Base-by-base conservation (phyloP, 73 alveolate species). In the Paramecium octaurelia region DNA sequence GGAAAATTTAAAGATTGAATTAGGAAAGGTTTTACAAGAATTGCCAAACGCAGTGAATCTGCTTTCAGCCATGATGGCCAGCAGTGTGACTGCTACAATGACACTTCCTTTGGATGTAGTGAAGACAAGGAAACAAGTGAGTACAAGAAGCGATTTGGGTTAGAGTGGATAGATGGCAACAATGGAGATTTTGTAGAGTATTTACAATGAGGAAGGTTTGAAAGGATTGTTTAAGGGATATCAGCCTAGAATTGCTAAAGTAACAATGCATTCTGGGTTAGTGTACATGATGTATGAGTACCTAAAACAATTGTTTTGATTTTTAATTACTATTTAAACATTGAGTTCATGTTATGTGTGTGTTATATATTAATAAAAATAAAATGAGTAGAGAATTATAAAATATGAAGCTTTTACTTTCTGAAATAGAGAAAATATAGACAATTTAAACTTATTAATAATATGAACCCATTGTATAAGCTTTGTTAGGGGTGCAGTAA, bases 61-160 rank as follows among this genome's bases (percentile, higher is more conserved):
- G 2, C 48, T 73, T 21, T 58, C 92, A 2, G 94, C 88, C 9
- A 50, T 83, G 24, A 23, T 89, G 20, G 94, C 85, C 12, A 85
- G 94, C 24, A 83, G 94, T 69, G 36, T 89, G 2, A 89, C 94
- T 42, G 94, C 94, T 14, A 29, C 75, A 24, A 24, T 89, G 31
- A 89, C 94, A 24, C 84, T 89, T 18, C 94, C 94, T 4, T 50
- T 89, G 9, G 94, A 89, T 42, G 94, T 89, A 4, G 88, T 89
- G 21, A 89, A 89, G 42, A 89, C 94, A 10, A 89, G 88, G 27
- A 89, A 83, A 46, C 57, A 89, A 73, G 85, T 89, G 8, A 64
- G 77, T 70, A 80, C 91, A n/a, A 80, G 91, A 48, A 80, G 57
- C 23, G 91, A 80, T 21, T 35, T 80, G 12, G 69, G 36, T 16